phyloP scores from a whole-genome alignment of 1,139 yeast species.

The Debaryomyces nepalensis region DNA sequence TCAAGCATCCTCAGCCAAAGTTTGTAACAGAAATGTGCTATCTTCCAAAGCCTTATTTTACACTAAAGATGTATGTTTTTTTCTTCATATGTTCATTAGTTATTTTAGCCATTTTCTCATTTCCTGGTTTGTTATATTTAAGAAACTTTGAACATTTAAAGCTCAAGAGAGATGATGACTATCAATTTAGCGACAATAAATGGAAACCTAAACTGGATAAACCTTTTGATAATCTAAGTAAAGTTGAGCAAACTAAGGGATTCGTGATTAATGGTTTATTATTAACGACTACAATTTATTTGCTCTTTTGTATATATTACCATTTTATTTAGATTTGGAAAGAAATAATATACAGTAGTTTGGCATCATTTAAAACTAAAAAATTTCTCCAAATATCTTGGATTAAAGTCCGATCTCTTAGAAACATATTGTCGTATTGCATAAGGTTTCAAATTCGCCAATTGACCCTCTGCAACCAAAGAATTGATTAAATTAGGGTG shows the following conservation, averaged over 20 bases:
- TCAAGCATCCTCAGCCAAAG: slow-evolving; percentile 10
- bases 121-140: not conserved
- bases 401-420: slow-evolving; percentile 71
- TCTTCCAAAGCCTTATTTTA: slow-evolving; percentile 69
- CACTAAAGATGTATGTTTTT: slow-evolving; percentile 46
- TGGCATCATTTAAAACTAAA: slow-evolving; percentile 36
- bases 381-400: slow-evolving; percentile 56
- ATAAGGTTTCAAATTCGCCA: slow-evolving; percentile 69
- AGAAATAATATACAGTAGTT: no score
- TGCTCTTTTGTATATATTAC: slow-evolving; percentile 17
- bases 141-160: slow-evolving; percentile 6
- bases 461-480: slow-evolving; percentile 79
- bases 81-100: slow-evolving; percentile 16
- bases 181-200: slow-evolving; percentile 3
- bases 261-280: slow-evolving; percentile 14
- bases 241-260: slow-evolving; percentile 9
- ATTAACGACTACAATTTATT: slow-evolving; percentile 12
- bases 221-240: slow-evolving; percentile 4
- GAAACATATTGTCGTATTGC: slow-evolving; percentile 71
- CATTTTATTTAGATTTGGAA: slow-evolving; percentile 12
- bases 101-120: slow-evolving; percentile 1
- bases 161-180: slow-evolving; percentile 8
- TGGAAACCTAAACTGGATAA: slow-evolving; percentile 14
- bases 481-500: slow-evolving; percentile 71
- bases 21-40: slow-evolving; percentile 64